Percentiles rank a stretch among this genome's conserved stretches.
These are phyloP conservation scores for Henningerozyma blattae DNA, from an alignment of 805 yeast species.

Conservation along the genomic window DNA sequence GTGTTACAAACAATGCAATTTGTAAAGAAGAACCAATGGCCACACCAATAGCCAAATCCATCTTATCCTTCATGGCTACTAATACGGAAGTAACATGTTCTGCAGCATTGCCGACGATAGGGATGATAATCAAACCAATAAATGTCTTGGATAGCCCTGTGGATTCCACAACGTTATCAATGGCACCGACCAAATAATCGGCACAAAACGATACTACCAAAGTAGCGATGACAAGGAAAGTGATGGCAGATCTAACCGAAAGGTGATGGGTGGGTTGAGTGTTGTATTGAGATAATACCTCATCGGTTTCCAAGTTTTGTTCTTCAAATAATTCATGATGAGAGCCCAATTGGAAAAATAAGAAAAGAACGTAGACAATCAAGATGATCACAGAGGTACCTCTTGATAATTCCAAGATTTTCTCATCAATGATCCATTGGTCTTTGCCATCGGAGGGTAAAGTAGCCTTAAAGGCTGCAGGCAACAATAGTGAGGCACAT, in stretches of 20 bases:
- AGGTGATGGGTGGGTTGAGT: constrained; percentile 26
- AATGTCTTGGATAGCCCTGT: constrained; percentile 88
- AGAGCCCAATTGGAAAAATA: constrained; percentile 78
- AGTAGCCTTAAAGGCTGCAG: constrained; percentile 90
- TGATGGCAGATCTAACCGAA: constrained; percentile 40
- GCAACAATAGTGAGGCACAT: constrained; percentile 75
- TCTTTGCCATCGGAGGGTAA: constrained; percentile 36
- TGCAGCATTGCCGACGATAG: constrained; percentile 96
- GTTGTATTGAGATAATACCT: constrained; percentile 14
- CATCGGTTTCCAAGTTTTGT: constrained; percentile 30
- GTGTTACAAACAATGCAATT: constrained; percentile 91
- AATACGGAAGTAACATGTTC: constrained; percentile 94
- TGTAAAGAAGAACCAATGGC: constrained; percentile 94
- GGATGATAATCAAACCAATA: constrained; percentile 83
- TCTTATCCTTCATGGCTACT: constrained; percentile 90
- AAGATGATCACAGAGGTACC: constrained; percentile 78
- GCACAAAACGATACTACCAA: constrained; percentile 80
- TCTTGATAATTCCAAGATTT: constrained; percentile 65
- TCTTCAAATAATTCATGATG: constrained; percentile 67
- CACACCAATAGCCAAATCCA: constrained; percentile 94
- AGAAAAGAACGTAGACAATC: constrained; percentile 61
- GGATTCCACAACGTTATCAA: constrained; percentile 72
- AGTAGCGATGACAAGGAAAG: constrained; percentile 50
- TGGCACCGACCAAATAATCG: constrained; percentile 84
- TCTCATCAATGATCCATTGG: constrained; percentile 24